A percentile compares a stretch with the other conserved stretches of the same genome.
Conservation (phyloP, 2,329 filamentous ascomycete species). For the Aspergillus quadrilineatus region DNA sequence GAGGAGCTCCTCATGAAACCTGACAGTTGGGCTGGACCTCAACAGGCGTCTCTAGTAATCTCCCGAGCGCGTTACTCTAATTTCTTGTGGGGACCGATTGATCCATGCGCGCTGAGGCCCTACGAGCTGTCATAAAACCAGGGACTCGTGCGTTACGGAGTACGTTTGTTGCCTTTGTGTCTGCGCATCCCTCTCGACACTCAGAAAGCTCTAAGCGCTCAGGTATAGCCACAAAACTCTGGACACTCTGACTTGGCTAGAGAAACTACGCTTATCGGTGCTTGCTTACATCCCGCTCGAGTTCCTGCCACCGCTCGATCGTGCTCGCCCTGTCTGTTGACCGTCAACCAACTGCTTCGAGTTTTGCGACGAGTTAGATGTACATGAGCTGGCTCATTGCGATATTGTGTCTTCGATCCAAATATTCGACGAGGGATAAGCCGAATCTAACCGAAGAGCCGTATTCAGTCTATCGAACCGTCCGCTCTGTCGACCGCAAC, state of each 20-base stretch:
- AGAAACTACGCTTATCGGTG: background rate
- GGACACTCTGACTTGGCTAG: background rate
- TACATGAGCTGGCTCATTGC: background rate
- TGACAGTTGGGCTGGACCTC: slow-evolving; percentile 15
- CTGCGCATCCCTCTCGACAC: background rate
- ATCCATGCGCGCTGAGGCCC: slow-evolving; percentile 4
- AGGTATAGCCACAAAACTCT: background rate
- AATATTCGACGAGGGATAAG: background rate
- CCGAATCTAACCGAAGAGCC: background rate
- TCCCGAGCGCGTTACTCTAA: background rate
- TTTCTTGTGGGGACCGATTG: slow-evolving; percentile 5
- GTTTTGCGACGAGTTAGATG: background rate
- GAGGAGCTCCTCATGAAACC: slow-evolving; percentile 20
- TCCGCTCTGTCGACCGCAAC: background rate
- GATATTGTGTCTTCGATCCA: background rate
- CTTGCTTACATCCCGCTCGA: background rate
- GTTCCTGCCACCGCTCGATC: background rate
- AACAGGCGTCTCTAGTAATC: slow-evolving; percentile 10
- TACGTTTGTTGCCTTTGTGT: background rate
- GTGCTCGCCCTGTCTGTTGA: background rate
- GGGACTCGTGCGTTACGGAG: slow-evolving; percentile 5
- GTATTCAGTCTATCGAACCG: background rate
- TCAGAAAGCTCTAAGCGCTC: background rate
- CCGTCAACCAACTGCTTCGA: background rate
- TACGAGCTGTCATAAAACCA: slow-evolving; percentile 8